Evolutionary conservation across 1,139 yeast species (phyloP), one percentile per base, ranked within the genome.

Genomic region (Suhomyces kunorum): DNA sequence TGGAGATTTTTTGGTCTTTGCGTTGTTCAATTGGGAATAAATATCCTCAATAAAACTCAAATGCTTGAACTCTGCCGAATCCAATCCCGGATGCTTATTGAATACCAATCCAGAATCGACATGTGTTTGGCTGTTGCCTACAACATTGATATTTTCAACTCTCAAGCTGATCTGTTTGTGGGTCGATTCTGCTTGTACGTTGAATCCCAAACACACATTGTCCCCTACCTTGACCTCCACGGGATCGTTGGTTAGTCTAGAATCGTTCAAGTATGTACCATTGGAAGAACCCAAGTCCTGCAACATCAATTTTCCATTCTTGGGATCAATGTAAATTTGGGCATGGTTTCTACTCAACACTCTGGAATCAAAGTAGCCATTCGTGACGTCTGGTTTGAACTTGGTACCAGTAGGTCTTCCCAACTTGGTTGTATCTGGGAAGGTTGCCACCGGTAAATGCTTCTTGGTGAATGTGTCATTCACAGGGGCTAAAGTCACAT

Each of bases 281-380:
- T 92, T 92, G 15, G 96, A 87, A 7, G 95, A 85, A 39, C 89
- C 88, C 51, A 89, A 74, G 63, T 92, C 99, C 51, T 83, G 80
- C 29, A 92, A 76, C 76, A 78, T 87, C 25, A 92, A 74, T 44
- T 76, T 76, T 9, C 94, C 90, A 6, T 71, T 68, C 19, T 66
- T 66, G n/a, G 80, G 68, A 51, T 85, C 90, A 29, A 89, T 81
- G 70, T 80, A 87, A 47, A 92, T 68, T 52, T 87, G 92, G 0
- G 99, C 99, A 64, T 92, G 99, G 55, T 87, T 92, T 49, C 99
- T 72, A 32, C 95, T 84, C 38, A 92, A 74, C 11, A 94, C 98
- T 28, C 98, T 71, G 7, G 97, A 88, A 59, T 92, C 98, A 57
- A 92, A 92, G 60, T 79, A 90, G 0, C 98, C 98, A 59, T 94